Evolutionary conservation across 345 rosid genomes (phyloP).

Genomic region (Acer negundo): DNA sequence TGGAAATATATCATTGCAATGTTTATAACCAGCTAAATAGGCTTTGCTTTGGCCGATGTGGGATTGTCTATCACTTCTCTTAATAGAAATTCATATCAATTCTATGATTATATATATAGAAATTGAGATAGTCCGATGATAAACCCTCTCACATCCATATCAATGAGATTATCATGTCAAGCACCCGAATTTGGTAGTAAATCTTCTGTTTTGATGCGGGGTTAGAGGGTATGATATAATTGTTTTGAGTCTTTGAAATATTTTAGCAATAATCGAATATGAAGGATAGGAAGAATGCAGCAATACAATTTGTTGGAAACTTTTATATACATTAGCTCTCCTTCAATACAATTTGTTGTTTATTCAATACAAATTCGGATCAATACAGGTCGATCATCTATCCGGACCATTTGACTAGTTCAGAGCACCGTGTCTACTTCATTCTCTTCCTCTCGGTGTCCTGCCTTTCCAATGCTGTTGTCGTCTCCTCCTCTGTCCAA

Average conservation of each 20-base stretch:
- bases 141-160: not conserved
- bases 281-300: not conserved
- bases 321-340: not conserved
- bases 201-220: not conserved
- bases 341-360: not conserved
- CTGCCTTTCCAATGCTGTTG: not conserved
- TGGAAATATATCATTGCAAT: not conserved
- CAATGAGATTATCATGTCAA: too few species aligned
- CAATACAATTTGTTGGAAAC: not conserved
- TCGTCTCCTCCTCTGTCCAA: not conserved
- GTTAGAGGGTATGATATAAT: not conserved
- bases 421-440: not conserved
- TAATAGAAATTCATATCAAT: too few species aligned
- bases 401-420: not conserved
- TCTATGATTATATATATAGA: too few species aligned
- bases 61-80: not conserved
- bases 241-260: not conserved
- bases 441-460: not conserved
- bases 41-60: not conserved
- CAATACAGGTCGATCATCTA: not conserved
- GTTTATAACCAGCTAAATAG: not conserved
- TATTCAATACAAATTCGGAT: not conserved
- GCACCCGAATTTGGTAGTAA: too few species aligned
- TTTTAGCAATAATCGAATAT: not conserved
- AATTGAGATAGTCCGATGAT: not conserved